Conservation (phyloP, 257 asterid species). For the Vinca minor region DNA sequence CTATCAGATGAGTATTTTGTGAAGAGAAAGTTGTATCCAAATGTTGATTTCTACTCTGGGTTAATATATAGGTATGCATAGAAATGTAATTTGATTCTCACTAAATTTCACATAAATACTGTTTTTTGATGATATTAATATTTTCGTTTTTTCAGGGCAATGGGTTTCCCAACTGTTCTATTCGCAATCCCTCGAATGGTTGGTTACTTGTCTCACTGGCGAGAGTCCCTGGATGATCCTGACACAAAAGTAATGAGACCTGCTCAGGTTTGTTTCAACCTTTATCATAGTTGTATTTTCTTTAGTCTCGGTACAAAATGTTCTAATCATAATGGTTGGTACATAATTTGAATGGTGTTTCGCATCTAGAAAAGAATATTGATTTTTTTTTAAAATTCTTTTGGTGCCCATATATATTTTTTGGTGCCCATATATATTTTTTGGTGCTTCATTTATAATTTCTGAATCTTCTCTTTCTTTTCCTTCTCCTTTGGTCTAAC, state of each 20-base stretch:
- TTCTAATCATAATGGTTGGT: no score
- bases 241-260: constrained; percentile 98
- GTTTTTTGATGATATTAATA: background rate
- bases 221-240: constrained; percentile 91
- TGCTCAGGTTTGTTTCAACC: constrained; percentile 53
- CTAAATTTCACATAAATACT: background rate
- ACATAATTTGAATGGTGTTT: no score
- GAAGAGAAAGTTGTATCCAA: constrained; percentile 93
- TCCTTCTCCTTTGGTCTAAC: background rate
- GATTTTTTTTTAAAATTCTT: no score
- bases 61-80: constrained; percentile 66
- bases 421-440: background rate
- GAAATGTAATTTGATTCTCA: background rate
- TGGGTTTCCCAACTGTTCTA: constrained; percentile 93
- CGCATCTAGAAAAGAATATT: background rate
- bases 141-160: constrained; percentile 54
- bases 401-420: background rate
- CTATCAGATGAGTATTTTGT: constrained; percentile 86
- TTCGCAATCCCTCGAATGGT: constrained; percentile 99
- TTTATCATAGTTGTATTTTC: background rate
- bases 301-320: background rate
- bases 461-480: no score
- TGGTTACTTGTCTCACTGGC: constrained; percentile 96
- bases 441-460: background rate
- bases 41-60: constrained; percentile 97